These are phyloP conservation scores for Russula vinacea DNA, from an alignment of 768 basidiomycete species.

Conservation along the genomic window DNA sequence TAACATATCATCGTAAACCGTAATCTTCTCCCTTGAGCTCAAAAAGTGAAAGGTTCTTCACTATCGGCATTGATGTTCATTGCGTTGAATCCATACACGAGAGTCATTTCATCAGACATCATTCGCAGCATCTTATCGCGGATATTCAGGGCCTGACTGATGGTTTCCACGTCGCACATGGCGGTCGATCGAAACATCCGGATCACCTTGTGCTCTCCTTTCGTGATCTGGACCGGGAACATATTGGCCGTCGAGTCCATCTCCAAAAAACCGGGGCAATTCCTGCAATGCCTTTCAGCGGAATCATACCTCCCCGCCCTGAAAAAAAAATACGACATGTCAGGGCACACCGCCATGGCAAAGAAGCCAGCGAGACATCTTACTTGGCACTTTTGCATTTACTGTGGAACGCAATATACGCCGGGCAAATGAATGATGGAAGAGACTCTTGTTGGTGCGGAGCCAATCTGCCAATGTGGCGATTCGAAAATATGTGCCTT, in stretches of 20 bases:
- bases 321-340: not conserved
- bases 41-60: too few species aligned
- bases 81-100: too few species aligned
- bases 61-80: too few species aligned
- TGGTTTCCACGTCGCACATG: too few species aligned
- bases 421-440: conserved; percentile 1
- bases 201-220: too few species aligned
- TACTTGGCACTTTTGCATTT: conserved; percentile 14
- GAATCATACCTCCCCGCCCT: conserved; percentile 21
- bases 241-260: not conserved
- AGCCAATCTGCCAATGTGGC: not conserved
- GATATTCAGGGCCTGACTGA: too few species aligned
- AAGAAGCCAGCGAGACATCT: not conserved
- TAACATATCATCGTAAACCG: too few species aligned
- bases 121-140: too few species aligned
- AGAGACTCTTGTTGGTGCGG: accelerated
- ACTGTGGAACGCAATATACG: not conserved
- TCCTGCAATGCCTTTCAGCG: conserved; percentile 3
- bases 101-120: too few species aligned
- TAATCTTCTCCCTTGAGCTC: too few species aligned
- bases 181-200: too few species aligned
- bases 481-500: conserved; percentile 7
- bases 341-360: not conserved
- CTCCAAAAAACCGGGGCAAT: not conserved
- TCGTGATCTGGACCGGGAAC: too few species aligned